Evolutionary conservation across 2,329 filamentous ascomycete genomes (phyloP).

Genomic region (Rasamsonia emersonii): DNA sequence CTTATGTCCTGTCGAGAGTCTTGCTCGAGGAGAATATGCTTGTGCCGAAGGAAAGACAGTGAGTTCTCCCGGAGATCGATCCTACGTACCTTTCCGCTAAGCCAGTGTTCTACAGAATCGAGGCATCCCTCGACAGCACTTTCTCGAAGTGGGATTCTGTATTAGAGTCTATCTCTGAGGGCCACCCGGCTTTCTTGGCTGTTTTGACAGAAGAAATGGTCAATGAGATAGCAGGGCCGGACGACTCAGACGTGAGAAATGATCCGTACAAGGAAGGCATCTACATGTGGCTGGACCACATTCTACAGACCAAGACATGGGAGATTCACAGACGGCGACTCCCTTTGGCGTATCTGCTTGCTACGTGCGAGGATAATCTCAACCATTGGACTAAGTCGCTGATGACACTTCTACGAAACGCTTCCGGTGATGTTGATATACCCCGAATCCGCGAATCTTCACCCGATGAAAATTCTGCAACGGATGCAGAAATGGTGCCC

Average conservation of each 20-base stretch:
- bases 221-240: constrained; percentile 22
- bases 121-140: constrained; percentile 17
- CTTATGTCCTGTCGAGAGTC: constrained; percentile 14
- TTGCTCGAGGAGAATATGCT: constrained; percentile 21
- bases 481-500: not conserved
- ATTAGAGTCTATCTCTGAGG: constrained; percentile 27
- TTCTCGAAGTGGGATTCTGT: constrained; percentile 29
- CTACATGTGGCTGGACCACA: constrained; percentile 43
- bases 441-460: constrained; percentile 3
- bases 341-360: constrained; percentile 24
- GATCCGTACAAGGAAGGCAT: constrained; percentile 34
- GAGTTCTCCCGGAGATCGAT: constrained; percentile 12
- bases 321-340: constrained; percentile 17
- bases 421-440: constrained; percentile 1
- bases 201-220: constrained; percentile 33
- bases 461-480: not conserved
- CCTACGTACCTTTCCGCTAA: not conserved
- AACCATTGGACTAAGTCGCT: constrained; percentile 24
- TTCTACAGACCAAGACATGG: constrained; percentile 35
- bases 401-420: constrained; percentile 12
- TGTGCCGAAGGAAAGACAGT: constrained; percentile 20
- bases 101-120: constrained; percentile 13
- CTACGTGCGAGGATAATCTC: constrained; percentile 23
- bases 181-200: constrained; percentile 26
- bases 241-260: constrained; percentile 11